phyloP scores from a whole-genome alignment of 2,329 filamentous ascomycete genomes.

The Aspergillus pseudoglaucus region DNA sequence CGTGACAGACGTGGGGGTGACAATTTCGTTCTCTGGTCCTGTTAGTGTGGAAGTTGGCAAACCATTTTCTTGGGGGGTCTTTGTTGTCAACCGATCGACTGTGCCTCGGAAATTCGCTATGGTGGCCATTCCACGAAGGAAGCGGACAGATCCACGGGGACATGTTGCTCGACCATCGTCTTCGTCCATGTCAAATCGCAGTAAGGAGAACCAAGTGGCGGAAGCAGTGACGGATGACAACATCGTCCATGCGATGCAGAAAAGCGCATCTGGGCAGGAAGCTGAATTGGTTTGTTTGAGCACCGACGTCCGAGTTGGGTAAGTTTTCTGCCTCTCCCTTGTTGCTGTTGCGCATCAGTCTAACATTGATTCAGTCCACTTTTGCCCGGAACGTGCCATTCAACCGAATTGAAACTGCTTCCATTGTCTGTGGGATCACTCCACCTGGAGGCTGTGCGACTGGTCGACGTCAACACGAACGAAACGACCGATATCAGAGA shows the following conservation, averaged over 20 bases:
- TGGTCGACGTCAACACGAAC: constrained; percentile 51
- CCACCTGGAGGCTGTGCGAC: constrained; percentile 46
- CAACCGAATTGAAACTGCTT: constrained; percentile 50
- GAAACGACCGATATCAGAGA: constrained; percentile 52
- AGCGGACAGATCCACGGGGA: constrained; percentile 32
- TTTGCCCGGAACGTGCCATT: constrained; percentile 50
- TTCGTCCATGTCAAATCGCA: constrained; percentile 35
- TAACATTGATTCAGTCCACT: constrained; percentile 37
- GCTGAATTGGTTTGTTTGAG: constrained; percentile 51
- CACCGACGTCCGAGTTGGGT: constrained; percentile 54
- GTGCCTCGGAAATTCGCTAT: constrained; percentile 50
- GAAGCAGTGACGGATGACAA: constrained; percentile 53
- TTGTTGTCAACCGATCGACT: constrained; percentile 54
- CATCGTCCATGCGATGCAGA: constrained; percentile 50
- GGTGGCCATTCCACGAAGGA: constrained; percentile 46
- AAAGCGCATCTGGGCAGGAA: constrained; percentile 42
- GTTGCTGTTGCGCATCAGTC: not conserved
- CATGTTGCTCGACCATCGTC: constrained; percentile 42
- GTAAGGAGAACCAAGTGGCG: constrained; percentile 35
- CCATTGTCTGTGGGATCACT: constrained; percentile 47
- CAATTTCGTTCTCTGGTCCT: constrained; percentile 52
- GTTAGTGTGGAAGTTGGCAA: constrained; percentile 44
- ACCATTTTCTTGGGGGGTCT: constrained; percentile 51
- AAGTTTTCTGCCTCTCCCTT: constrained; percentile 19
- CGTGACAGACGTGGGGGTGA: constrained; percentile 42